Evolutionary conservation across 495 filamentous ascomycete genomes (phyloP).

Genomic region (Podospora sp.): DNA sequence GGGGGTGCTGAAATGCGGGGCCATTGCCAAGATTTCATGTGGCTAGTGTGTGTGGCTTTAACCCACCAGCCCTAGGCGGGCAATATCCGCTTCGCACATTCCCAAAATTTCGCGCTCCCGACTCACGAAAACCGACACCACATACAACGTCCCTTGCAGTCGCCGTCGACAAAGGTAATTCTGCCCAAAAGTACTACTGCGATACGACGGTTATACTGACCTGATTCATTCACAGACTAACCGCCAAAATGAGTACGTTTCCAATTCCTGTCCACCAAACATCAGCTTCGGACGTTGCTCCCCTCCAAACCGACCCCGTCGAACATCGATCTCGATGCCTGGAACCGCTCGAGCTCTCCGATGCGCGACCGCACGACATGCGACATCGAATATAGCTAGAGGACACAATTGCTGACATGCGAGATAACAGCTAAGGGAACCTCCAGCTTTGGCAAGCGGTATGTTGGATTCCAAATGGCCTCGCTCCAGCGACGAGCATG

Average conservation of each 20-base stretch:
- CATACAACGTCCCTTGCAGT: slow-evolving; percentile 34
- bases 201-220: slow-evolving; percentile 24
- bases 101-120: slow-evolving; percentile 43
- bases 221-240: slow-evolving; percentile 27
- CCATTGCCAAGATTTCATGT: slow-evolving; percentile 2
- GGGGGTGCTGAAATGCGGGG: neutral
- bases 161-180: slow-evolving; percentile 41
- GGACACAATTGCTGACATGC: slow-evolving; percentile 36
- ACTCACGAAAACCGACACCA: slow-evolving; percentile 36
- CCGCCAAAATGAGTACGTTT: slow-evolving; percentile 50
- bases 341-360: slow-evolving; percentile 3
- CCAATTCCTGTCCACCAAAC: slow-evolving; percentile 11
- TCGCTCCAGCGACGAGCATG: neutral
- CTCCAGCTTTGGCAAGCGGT: slow-evolving; percentile 92
- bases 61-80: slow-evolving; percentile 38
- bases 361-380: neutral
- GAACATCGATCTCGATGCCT: neutral
- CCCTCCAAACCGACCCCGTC: slow-evolving; percentile 11
- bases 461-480: slow-evolving; percentile 22
- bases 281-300: slow-evolving; percentile 15
- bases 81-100: slow-evolving; percentile 37
- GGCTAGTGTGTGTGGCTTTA: slow-evolving; percentile 25
- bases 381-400: neutral
- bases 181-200: slow-evolving; percentile 3
- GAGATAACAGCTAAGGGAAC: slow-evolving; percentile 75